phyloP scores from a whole-genome alignment of 164 flowering plant species.

The Stephania japonica region DNA sequence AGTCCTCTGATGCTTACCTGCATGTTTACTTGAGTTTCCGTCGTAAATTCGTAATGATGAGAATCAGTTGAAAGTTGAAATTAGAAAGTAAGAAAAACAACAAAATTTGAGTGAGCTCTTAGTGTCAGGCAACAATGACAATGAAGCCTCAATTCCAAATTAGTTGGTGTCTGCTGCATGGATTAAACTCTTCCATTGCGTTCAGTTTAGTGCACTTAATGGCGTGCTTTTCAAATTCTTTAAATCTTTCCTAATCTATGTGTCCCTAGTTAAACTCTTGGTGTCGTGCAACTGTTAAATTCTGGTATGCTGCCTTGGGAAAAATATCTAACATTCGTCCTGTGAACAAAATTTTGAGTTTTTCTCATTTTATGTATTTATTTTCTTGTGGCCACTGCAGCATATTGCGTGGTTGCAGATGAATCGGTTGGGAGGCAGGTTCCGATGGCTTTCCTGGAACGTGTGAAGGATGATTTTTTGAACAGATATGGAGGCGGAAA shows the following conservation, averaged over 20 bases:
- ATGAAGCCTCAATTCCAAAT: too few relatives aligned
- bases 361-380: background rate
- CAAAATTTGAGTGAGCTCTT: too few relatives aligned
- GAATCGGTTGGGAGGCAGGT: slow-evolving; percentile 61
- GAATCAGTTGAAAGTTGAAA: background rate
- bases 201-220: background rate
- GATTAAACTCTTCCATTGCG: background rate
- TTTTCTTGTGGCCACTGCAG: slow-evolving; percentile 27
- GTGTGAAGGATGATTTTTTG: slow-evolving; percentile 35
- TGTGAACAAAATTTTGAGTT: background rate
- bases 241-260: background rate
- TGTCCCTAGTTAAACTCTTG: too few relatives aligned
- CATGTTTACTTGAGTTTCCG: background rate
- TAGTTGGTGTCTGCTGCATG: too few relatives aligned
- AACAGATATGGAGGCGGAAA: slow-evolving; percentile 67
- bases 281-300: background rate
- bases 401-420: slow-evolving; percentile 77
- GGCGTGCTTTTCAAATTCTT: too few relatives aligned
- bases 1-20: background rate
- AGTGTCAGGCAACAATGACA: too few relatives aligned
- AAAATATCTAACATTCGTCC: too few relatives aligned
- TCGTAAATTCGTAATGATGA: background rate
- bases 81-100: too few relatives aligned
- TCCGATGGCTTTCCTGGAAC: slow-evolving; percentile 72
- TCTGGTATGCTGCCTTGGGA: too few relatives aligned